Percentiles rank a stretch among this genome's conserved stretches.
phyloP scores from a whole-genome alignment of 352 stramenopile species.

The Phytophthora rubi region DNA sequence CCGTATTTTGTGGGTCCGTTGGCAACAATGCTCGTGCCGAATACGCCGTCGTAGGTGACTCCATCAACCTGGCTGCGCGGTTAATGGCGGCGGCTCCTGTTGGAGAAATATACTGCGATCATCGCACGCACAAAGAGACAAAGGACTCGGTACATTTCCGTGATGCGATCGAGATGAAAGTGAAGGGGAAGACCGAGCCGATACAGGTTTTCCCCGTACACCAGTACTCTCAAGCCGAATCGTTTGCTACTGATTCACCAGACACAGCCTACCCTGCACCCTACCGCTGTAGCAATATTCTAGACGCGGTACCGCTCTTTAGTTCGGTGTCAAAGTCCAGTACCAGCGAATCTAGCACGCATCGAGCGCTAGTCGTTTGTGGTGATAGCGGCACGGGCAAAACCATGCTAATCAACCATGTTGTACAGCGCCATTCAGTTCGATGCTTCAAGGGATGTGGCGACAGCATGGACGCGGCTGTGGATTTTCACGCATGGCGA shows the following conservation, averaged over 20 bases:
- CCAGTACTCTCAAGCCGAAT: conserved; percentile 14
- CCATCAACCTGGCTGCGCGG: conserved; percentile 83
- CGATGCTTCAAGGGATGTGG: conserved; percentile 62
- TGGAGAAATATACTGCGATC: conserved; percentile 80
- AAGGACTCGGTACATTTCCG: conserved; percentile 66
- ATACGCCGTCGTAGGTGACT: conserved; percentile 85
- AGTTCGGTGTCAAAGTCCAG: conserved; percentile 30
- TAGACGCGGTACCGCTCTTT: conserved; percentile 58
- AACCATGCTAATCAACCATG: conserved; percentile 70
- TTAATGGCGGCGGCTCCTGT: conserved; percentile 71
- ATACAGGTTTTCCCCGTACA: conserved; percentile 62
- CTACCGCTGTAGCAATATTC: conserved; percentile 58
- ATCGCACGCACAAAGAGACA: conserved; percentile 63
- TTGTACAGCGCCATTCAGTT: conserved; percentile 52
- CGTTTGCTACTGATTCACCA: background rate
- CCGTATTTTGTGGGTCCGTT: conserved; percentile 78
- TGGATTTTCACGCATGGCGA: conserved; percentile 68
- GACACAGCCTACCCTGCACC: conserved; percentile 33
- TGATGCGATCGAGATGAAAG: conserved; percentile 46
- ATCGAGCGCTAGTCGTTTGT: conserved; percentile 62
- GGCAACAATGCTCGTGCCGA: conserved; percentile 73
- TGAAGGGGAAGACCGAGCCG: conserved; percentile 67
- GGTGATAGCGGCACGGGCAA: conserved; percentile 71
- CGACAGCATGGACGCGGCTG: conserved; percentile 61
- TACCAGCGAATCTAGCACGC: conserved; percentile 16